A percentile compares a stretch with the other conserved stretches of the same genome.
Evolutionary conservation across 176 grass and related monocot genomes (phyloP).

Genomic region (Zoysia pacifica): DNA sequence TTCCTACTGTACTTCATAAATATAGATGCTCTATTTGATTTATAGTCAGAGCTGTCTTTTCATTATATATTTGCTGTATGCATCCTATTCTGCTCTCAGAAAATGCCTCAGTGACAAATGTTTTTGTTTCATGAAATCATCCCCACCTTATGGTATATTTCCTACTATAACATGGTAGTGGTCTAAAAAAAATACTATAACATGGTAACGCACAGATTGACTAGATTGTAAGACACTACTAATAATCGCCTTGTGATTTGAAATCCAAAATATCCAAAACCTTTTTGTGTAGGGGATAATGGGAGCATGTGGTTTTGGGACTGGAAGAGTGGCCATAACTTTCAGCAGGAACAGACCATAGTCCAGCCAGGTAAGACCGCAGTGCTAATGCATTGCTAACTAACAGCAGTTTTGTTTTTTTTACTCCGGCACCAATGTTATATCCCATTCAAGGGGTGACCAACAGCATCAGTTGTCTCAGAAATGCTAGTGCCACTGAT

Average conservation of each 20-base stretch:
- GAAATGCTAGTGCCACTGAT: background rate
- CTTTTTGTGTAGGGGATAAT: slow-evolving; percentile 76
- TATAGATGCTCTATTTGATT: background rate
- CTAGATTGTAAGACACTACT: background rate
- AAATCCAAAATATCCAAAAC: background rate
- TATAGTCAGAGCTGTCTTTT: too few species aligned
- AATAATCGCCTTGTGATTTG: background rate
- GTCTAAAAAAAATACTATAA: too few species aligned
- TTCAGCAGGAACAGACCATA: slow-evolving; percentile 89
- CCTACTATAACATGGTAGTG: too few species aligned
- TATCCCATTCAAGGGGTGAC: background rate
- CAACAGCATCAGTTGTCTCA: background rate
- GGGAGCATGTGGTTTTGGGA: slow-evolving; percentile 99
- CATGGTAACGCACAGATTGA: background rate
- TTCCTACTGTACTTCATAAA: background rate
- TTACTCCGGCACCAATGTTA: background rate
- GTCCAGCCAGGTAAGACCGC: slow-evolving; percentile 81
- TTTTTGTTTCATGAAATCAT: background rate
- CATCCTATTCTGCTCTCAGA: background rate
- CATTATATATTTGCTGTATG: background rate
- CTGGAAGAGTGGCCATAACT: slow-evolving; percentile 99
- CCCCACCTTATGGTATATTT: too few species aligned
- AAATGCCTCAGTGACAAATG: background rate
- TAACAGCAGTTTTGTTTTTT: background rate
- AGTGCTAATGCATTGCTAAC: background rate